phyloP scores from a whole-genome alignment of 2,329 filamentous ascomycete species.

The Allantophomopsis cytisporea region DNA sequence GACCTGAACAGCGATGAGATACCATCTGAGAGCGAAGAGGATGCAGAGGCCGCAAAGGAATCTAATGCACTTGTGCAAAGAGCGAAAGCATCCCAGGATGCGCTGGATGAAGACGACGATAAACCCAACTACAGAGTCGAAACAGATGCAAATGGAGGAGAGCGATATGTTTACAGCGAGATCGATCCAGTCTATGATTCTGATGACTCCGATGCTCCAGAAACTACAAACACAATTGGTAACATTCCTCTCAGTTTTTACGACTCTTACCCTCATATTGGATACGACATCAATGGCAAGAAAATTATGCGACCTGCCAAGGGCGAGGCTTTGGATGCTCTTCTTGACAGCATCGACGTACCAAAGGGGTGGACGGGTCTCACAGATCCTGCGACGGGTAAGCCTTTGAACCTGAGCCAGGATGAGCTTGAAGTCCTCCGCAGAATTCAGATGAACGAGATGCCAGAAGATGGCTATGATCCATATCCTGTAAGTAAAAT shows the following conservation, averaged over 20 bases:
- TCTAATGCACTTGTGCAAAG: slow-evolving; percentile 25
- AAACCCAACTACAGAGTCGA: slow-evolving; percentile 40
- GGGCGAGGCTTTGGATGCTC: slow-evolving; percentile 81
- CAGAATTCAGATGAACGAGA: slow-evolving; percentile 78
- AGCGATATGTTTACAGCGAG: slow-evolving; percentile 84
- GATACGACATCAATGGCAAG: slow-evolving; percentile 98
- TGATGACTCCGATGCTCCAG: slow-evolving; percentile 78
- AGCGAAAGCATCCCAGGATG: slow-evolving; percentile 21
- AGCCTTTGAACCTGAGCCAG: slow-evolving; percentile 73
- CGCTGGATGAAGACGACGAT: slow-evolving; percentile 22
- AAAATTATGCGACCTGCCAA: slow-evolving; percentile 93
- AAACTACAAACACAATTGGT: slow-evolving; percentile 80
- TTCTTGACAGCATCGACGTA: slow-evolving; percentile 91
- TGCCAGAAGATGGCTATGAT: slow-evolving; percentile 79
- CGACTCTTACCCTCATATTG: slow-evolving; percentile 94
- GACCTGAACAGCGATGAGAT: slow-evolving; percentile 34
- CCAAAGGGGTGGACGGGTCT: slow-evolving; percentile 96
- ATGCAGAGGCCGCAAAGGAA: slow-evolving; percentile 9
- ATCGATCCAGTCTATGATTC: slow-evolving; percentile 93
- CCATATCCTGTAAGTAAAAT: slow-evolving; percentile 60
- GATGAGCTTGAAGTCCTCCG: slow-evolving; percentile 83
- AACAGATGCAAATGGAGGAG: slow-evolving; percentile 79
- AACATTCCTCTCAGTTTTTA: slow-evolving; percentile 92
- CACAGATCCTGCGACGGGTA: slow-evolving; percentile 87
- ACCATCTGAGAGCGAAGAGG: slow-evolving; percentile 24